These are phyloP conservation scores for Leucosporidium creatinivorum DNA, from an alignment of 768 basidiomycete species.

Conservation along the genomic window DNA sequence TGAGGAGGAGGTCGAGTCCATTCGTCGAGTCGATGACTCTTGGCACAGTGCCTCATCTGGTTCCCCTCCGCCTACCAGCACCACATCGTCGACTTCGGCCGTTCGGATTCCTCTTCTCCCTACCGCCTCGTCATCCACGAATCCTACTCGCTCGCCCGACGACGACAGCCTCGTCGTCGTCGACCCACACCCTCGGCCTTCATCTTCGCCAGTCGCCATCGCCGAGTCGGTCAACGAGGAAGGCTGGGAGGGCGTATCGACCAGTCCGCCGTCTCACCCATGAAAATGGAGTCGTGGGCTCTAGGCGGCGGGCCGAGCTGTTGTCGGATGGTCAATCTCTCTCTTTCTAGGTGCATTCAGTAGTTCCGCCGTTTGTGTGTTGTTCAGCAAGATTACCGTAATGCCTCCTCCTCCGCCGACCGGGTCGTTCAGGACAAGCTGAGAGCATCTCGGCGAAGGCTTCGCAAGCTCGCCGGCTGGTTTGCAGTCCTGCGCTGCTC, in stretches of 20 bases:
- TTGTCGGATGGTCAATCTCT: too few relatives aligned
- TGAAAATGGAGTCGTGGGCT: too few relatives aligned
- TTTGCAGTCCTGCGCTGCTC: too few relatives aligned
- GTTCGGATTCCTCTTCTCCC: neutral
- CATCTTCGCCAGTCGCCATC: neutral
- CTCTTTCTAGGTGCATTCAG: too few relatives aligned
- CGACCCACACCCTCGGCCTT: neutral
- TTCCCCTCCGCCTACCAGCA: neutral
- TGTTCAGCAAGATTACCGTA: too few relatives aligned
- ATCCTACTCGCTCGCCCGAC: neutral
- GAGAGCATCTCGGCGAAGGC: too few relatives aligned
- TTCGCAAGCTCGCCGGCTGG: too few relatives aligned
- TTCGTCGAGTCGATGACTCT: neutral
- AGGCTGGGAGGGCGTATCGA: neutral
- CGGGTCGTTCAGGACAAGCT: too few relatives aligned
- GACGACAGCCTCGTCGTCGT: conserved; percentile 2
- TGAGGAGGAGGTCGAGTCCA: neutral
- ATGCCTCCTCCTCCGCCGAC: too few relatives aligned
- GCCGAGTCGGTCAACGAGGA: neutral
- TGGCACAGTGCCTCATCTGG: neutral
- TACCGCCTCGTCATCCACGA: neutral
- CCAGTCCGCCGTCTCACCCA: too few relatives aligned
- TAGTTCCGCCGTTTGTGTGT: too few relatives aligned
- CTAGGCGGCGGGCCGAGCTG: too few relatives aligned
- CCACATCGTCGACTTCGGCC: neutral